Base-by-base conservation (phyloP, 2,329 filamentous ascomycete genomes). In the Biscogniauxia mediterranea region DNA sequence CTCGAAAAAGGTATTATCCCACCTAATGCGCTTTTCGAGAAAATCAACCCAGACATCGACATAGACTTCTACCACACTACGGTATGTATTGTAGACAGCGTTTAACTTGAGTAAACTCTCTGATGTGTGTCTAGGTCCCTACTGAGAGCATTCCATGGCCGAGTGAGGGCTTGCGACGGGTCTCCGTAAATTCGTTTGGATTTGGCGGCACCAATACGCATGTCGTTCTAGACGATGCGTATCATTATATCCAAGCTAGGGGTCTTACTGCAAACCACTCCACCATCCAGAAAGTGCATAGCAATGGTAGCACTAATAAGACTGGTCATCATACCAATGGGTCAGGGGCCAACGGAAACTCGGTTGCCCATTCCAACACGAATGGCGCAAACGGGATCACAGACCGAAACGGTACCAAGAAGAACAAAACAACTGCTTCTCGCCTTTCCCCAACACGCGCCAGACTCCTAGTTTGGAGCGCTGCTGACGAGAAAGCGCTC, bases 101-200 rank as follows among this genome's bases (percentile, higher is more conserved):
- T 32, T 32, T 13, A 32, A 9, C 11, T 32, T 2, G 3, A 3
- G 32, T 9, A 32, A 53, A 32, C 3, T 49, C 2, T 52, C 59
- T 70, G 42, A 69, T 32, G 51, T 5, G 21, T 4, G 21, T 59
- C 17, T 13, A 72, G 66, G 59, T 75, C 7, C 69, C 69, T 0
- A 67, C 58, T 6, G 46, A 66, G 42, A 56, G 57, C 19, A 66
- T 66, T 5, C 13, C 62, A 3, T 75, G 73, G 73, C 72, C 66
- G 71, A 73, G 8, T 73, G 71, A 6, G 71, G 78, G 54, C 72
- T 73, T 13, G 60, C 71, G 74, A 66, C 62, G 76, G 68, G 42
- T 69, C 49, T 71, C 68, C 0, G 64, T 72, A 11, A 72, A 71
- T 49, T 71, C 69, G 2, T 72, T 71, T 28, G 70, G 70, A 1